Base-by-base conservation (phyloP, 192 early-diverging fungal genomes). In the Dissophora ornata region DNA sequence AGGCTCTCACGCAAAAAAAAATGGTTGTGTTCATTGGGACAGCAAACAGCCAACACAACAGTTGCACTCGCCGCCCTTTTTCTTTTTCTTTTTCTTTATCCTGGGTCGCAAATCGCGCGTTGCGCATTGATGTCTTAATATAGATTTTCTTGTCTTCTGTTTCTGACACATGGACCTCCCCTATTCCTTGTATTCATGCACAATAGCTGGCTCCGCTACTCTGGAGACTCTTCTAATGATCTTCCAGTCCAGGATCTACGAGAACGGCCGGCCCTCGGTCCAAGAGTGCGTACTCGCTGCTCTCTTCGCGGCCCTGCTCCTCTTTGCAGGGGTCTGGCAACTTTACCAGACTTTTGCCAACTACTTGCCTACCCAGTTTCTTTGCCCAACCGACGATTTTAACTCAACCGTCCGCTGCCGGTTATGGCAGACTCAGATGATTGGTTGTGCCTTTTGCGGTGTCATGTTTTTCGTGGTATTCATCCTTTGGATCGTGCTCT, bases 211-310 rank as follows among this genome's bases (percentile, higher is more conserved):
- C 33, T 29, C 53, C 13, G 73, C 51, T 0, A 49, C 73, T 18
- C 29, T 77, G 36, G 50, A 67, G 53, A 62, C 73, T 1, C 46
- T 67, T 2, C 64, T 77, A 3, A 65, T 62, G 73, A 60, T 62
- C 28, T 77, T 67, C 21, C 52, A 77, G 45, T 77, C 73, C 24
- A 62, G 73, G 22, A 57, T 77, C 13, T 77, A 77, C 25, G 73
- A 77, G 25, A 67, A 67, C 45, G 64, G 63, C 3, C 34, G 73
- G n/a, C 73, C 73, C 28, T 46, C 52, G 15, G 64, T 77, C 24
- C 73, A 77, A 46, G 73, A 77, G 26, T 62, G 57, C 47, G 53
- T 77, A 7, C 34, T 77, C 45, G 45, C 46, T 30, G 51, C n/a
- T 26, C 19, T 77, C 28, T 56, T 77, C 19, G 5, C 65, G 4